Conservation (phyloP, 805 yeast genomes). For the Sugiyamaella smithiae region DNA sequence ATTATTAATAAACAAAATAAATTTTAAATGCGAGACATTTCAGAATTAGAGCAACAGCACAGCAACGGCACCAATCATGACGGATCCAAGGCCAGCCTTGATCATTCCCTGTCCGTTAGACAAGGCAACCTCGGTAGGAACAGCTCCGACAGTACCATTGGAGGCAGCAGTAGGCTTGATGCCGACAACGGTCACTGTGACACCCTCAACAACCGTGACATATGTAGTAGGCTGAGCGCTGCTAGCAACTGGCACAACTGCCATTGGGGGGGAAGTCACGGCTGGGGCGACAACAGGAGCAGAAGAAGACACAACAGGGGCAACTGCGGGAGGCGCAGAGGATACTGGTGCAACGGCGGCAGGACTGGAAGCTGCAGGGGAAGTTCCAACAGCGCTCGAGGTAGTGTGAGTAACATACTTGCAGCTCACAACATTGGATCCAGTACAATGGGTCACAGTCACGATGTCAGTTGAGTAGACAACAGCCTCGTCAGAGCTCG, state of each 20-base stretch:
- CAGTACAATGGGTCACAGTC: conserved; percentile 33
- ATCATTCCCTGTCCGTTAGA: conserved; percentile 14
- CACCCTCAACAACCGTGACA: conserved; percentile 21
- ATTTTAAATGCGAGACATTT: no score
- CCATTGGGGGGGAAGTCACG: conserved; percentile 9
- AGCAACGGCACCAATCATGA: conserved; percentile 21
- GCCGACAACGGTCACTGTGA: conserved; percentile 19
- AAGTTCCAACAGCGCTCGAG: conserved; percentile 1
- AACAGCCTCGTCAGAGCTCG: conserved; percentile 13
- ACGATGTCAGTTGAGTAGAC: conserved; percentile 13
- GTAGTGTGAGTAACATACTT: conserved; percentile 20
- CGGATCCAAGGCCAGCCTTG: conserved; percentile 18
- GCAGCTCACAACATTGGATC: conserved; percentile 24
- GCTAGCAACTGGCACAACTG: conserved; percentile 3
- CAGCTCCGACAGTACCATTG: conserved; percentile 9
- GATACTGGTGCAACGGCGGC: background rate
- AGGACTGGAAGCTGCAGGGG: conserved; percentile 6
- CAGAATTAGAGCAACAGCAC: conserved; percentile 19
- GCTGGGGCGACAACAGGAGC: conserved; percentile 10
- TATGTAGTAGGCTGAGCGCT: conserved; percentile 13
- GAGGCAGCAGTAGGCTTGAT: conserved; percentile 9
- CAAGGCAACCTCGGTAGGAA: conserved; percentile 11
- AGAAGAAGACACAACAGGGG: background rate
- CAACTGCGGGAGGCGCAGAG: background rate
- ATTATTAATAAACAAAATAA: no score